Evolutionary conservation across 768 basidiomycete species (phyloP).

Genomic region (Naganishia antarctica): DNA sequence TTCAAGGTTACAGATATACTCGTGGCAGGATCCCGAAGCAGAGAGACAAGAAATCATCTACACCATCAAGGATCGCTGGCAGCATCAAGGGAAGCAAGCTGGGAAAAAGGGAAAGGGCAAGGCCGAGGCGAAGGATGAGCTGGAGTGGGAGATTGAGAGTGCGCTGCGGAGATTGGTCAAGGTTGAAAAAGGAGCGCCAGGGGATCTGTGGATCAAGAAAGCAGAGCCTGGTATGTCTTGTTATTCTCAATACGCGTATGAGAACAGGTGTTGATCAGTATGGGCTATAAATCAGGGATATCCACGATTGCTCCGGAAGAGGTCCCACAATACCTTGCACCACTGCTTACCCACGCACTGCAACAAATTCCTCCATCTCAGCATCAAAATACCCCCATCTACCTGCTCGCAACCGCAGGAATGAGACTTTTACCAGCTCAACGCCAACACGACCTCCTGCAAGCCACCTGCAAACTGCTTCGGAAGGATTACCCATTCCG

Average conservation of each 20-base stretch:
- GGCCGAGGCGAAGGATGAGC: slow-evolving; percentile 41
- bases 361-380: slow-evolving; percentile 79
- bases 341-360: slow-evolving; percentile 75
- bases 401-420: slow-evolving; percentile 91
- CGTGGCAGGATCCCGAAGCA: slow-evolving; percentile 78
- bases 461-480: slow-evolving; percentile 71
- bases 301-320: slow-evolving; percentile 73
- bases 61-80: slow-evolving; percentile 57
- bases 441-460: slow-evolving; percentile 68
- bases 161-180: slow-evolving; percentile 58
- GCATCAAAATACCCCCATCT: slow-evolving; percentile 77
- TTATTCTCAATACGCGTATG: no score
- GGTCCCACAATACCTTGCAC: slow-evolving; percentile 70
- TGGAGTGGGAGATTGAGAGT: slow-evolving; percentile 50
- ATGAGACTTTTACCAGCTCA: slow-evolving; percentile 77
- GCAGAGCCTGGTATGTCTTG: slow-evolving; percentile 90
- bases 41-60: slow-evolving; percentile 55
- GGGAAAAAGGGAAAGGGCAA: slow-evolving; percentile 51
- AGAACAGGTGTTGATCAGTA: no score
- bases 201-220: slow-evolving; percentile 82
- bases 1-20: slow-evolving; percentile 91
- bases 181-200: slow-evolving; percentile 86
- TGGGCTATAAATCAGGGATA: no score
- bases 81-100: slow-evolving; percentile 45
- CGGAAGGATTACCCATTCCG: slow-evolving; percentile 69